Evolutionary conservation across 2,329 filamentous ascomycete genomes (phyloP), one percentile per base, ranked within the genome.

Genomic region (Simplicillium sp.): DNA sequence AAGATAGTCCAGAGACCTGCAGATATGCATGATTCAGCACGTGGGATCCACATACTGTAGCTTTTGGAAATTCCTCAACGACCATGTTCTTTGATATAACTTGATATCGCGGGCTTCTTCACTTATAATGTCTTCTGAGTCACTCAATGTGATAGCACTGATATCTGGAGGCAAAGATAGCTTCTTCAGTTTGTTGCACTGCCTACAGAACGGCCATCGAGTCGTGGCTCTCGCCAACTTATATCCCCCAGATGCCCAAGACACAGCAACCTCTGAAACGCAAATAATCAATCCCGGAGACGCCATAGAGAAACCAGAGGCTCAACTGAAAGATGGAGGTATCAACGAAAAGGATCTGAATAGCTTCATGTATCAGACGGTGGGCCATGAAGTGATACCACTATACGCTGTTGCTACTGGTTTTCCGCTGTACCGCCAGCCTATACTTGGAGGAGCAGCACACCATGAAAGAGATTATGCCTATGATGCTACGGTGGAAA

Each of bases 281-380:
- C 17, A 44, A 32, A 17, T 39, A n/a, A 39, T 46, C 33, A 34
- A 48, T 7, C 47, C 47, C 4, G 31, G 29, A 39, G 48, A 40
- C 38, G 43, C 48, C n/a, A 16, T 31, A 13, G 25, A 25, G 17
- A 42, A 32, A 20, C 31, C 15, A 8, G 16, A 25, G 16, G 17
- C 28, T 36, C 28, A 16, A 8, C 29, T 12, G 8, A 14, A 35
- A 11, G 41, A 45, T 36, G 39, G 17, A 20, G 11, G 16, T 42
- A 8, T 42, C 29, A 41, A 45, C 14, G 57, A 68, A 36, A 58
- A 54, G 37, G 66, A 97, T 59, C 73, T 94, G 52, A 87, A 98
- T 62, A 96, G 89, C 66, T 97, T 92, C 79, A 98, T 98, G 92
- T 98, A 97, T 69, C 92, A 98, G 68, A 98, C 92, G 3, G 86